Base-by-base conservation (phyloP, 2,329 filamentous ascomycete species). In the Neoarthrinium moseri region DNA sequence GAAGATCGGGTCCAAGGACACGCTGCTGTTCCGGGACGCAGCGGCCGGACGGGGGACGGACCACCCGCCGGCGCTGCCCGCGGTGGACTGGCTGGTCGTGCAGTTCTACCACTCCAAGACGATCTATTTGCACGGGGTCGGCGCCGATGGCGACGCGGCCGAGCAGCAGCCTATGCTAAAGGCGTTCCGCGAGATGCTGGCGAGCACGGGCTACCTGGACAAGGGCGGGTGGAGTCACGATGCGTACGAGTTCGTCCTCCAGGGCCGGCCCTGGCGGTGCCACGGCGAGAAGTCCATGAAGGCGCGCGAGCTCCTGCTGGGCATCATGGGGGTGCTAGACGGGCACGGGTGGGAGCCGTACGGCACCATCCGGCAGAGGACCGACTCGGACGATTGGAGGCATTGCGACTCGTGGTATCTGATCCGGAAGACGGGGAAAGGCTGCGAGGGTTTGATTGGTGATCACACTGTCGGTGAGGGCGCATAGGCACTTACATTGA, bases 351-450 rank as follows among this genome's bases (percentile, higher is more conserved):
- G 39, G 39, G 20, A 43, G 15, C 11, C 8, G 6, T 43, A 30
- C 29, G 39, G 39, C 26, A 32, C 39, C 12, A 22, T 43, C 15
- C 11, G n/a, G 15, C 39, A 43, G 15, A 15, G 29, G n/a, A 43
- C 22, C 26, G 39, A 33, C 8, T 4, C 22, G n/a, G 39, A 32
- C 12, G 27, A 43, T 20, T 13, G 17, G 26, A 30, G 20, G 15
- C 10, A 11, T 23, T 33, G 24, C 18, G 39, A 43, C 21, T 32
- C 39, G 6, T 43, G 39, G 39, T 43, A 43, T 23, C 21, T 43
- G 6, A 29, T 43, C 21, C 32, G 32, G 7, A 34, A 15, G 4
- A 15, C 18, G 26, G n/a, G n/a, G 26, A n/a, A 29, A 10, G 3
- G 26, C 26, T 3, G 26, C 8, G 26, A 29, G n/a, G 26, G 26